phyloP scores from a whole-genome alignment of 2,329 filamentous ascomycete species.

The Cyclaneusma minus region DNA sequence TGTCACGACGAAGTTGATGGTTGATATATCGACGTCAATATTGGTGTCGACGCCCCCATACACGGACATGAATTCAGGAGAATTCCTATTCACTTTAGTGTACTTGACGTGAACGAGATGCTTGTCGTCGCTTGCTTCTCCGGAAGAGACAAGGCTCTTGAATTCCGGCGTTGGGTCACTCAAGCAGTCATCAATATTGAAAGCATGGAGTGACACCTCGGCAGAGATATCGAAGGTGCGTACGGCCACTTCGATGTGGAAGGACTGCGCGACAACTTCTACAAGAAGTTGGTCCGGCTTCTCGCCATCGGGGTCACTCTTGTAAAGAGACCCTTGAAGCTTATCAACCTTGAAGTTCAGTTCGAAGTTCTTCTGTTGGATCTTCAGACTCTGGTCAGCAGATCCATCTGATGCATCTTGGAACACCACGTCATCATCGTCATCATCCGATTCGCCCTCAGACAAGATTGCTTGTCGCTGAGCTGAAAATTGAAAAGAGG shows the following conservation, averaged over 20 bases:
- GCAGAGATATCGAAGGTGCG: constrained; percentile 86
- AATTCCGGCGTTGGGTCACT: constrained; percentile 78
- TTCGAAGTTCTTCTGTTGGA: constrained; percentile 85
- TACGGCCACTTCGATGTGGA: constrained; percentile 76
- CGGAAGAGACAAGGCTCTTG: constrained; percentile 91
- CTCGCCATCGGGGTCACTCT: constrained; percentile 63
- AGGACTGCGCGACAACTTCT: constrained; percentile 79
- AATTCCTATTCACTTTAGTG: constrained; percentile 73
- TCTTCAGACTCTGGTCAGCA: constrained; percentile 42
- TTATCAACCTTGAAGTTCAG: constrained; percentile 94
- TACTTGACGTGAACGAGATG: constrained; percentile 83
- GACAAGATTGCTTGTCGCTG: constrained; percentile 65
- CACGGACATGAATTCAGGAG: constrained; percentile 81
- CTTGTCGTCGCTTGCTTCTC: constrained; percentile 52
- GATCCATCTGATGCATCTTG: constrained; percentile 48
- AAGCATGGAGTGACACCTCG: constrained; percentile 71
- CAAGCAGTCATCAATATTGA: constrained; percentile 90
- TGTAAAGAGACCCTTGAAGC: constrained; percentile 82
- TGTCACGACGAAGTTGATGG: constrained; percentile 91
- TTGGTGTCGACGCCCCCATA: constrained; percentile 93
- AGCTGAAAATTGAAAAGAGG: constrained; percentile 58
- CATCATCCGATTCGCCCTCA: constrained; percentile 34
- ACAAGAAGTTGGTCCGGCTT: constrained; percentile 72
- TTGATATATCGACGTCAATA: constrained; percentile 78
- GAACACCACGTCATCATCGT: constrained; percentile 48